Percentiles rank a stretch among this genome's conserved stretches.
Conservation (phyloP, 78 protist genomes). For the Polysphondylium violaceum region DNA sequence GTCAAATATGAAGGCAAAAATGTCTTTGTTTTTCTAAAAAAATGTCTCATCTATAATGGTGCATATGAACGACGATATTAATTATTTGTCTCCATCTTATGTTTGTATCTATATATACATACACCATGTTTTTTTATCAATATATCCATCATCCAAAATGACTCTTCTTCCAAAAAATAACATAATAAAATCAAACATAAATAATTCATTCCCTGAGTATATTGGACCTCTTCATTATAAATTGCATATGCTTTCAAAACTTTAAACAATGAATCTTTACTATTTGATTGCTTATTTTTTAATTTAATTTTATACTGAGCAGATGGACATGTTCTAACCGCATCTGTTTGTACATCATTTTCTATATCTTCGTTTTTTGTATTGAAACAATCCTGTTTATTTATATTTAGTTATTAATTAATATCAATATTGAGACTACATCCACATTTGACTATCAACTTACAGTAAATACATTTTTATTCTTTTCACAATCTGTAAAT, state of each 20-base stretch:
- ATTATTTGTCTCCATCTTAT: not conserved
- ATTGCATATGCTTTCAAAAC: conserved; percentile 71
- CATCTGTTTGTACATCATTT: conserved; percentile 54
- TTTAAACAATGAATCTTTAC: conserved; percentile 51
- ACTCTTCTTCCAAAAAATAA: conserved; percentile 49
- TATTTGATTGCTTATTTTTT: conserved; percentile 27
- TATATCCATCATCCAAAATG: conserved; percentile 76
- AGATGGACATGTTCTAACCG: conserved; percentile 59
- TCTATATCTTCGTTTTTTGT: conserved; percentile 41
- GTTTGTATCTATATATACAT: conserved; percentile 7
- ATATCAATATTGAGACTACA: not conserved
- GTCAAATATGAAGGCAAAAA: conserved; percentile 56
- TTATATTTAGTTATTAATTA: not conserved
- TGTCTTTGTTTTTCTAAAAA: conserved; percentile 45
- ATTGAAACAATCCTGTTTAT: conserved; percentile 10
- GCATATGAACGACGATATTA: not conserved
- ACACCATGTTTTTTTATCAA: conserved; percentile 76
- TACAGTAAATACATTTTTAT: conserved; percentile 20
- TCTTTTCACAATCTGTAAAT: not conserved
- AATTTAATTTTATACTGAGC: conserved; percentile 33
- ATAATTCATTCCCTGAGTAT: conserved; percentile 79
- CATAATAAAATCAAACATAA: conserved; percentile 55
- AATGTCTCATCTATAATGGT: conserved; percentile 55
- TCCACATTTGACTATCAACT: not conserved
- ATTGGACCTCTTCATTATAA: conserved; percentile 64